Evolutionary conservation across 2,329 filamentous ascomycete species (phyloP).

Genomic region (Madurella fahalii): DNA sequence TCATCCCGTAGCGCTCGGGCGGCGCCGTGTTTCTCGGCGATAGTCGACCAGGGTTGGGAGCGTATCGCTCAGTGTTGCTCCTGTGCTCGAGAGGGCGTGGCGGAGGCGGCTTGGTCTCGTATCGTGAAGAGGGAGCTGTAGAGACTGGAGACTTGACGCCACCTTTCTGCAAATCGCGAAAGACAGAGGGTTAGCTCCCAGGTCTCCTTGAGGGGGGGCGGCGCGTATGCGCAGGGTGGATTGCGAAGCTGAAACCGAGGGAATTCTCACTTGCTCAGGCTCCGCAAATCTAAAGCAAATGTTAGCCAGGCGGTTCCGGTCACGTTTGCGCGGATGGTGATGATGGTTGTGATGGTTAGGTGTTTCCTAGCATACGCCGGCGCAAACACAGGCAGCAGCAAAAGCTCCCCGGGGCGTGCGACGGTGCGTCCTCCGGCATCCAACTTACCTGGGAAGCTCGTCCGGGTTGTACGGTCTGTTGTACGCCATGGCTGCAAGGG

Average conservation of each 20-base stretch:
- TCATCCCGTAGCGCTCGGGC: conserved; percentile 42
- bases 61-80: conserved; percentile 25
- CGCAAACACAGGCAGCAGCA: neutral
- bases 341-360: conserved; percentile 10
- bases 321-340: conserved; percentile 8
- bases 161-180: conserved; percentile 33
- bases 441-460: conserved; percentile 79
- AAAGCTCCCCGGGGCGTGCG: neutral
- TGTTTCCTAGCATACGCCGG: conserved; percentile 8
- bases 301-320: conserved; percentile 20
- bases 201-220: no score
- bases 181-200: conserved; percentile 8
- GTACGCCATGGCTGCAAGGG: conserved; percentile 69
- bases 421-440: neutral
- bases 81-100: conserved; percentile 36
- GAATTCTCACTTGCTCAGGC: conserved; percentile 40
- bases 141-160: conserved; percentile 27
- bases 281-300: conserved; percentile 44
- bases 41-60: conserved; percentile 21
- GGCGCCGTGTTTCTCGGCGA: conserved; percentile 27
- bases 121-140: conserved; percentile 34
- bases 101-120: conserved; percentile 48
- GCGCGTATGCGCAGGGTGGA: neutral
- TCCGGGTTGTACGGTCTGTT: conserved; percentile 91
- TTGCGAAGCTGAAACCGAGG: conserved; percentile 2